A percentile compares a stretch with the other conserved stretches of the same genome.
Conservation (phyloP, 805 yeast species). For the Cyberlindnera xylosilytica region DNA sequence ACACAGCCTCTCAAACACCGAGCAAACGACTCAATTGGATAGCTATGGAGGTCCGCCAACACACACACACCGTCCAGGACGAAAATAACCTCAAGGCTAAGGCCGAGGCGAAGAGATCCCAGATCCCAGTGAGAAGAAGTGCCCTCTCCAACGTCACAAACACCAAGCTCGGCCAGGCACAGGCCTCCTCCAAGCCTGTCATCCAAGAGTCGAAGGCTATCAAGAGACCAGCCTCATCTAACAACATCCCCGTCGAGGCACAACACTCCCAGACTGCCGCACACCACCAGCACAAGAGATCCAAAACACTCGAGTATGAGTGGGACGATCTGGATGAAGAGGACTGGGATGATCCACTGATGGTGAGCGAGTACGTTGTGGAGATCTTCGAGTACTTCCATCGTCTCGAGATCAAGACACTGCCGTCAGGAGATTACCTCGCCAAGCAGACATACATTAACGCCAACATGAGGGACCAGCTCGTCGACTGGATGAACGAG, state of each 20-base stretch:
- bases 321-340: constrained; percentile 61
- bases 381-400: constrained; percentile 81
- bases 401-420: constrained; percentile 60
- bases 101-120: constrained; percentile 17
- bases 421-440: constrained; percentile 67
- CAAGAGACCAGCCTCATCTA: constrained; percentile 33
- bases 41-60: not conserved
- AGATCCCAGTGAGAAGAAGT: constrained; percentile 29
- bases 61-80: constrained; percentile 15
- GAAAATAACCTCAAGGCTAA: constrained; percentile 21
- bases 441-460: constrained; percentile 61
- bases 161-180: constrained; percentile 20
- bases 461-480: constrained; percentile 80
- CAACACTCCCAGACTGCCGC: constrained; percentile 1
- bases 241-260: constrained; percentile 10
- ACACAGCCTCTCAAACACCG: too few species aligned
- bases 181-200: too few species aligned
- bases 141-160: constrained; percentile 28
- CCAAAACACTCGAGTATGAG: constrained; percentile 26
- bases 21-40: too few species aligned
- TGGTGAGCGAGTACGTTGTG: constrained; percentile 86
- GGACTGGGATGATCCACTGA: constrained; percentile 68
- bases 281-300: constrained; percentile 17
- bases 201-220: constrained; percentile 36
- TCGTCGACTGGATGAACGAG: constrained; percentile 93